phyloP scores from a whole-genome alignment of 2,329 filamentous ascomycete genomes.

The Penicillium sp. region DNA sequence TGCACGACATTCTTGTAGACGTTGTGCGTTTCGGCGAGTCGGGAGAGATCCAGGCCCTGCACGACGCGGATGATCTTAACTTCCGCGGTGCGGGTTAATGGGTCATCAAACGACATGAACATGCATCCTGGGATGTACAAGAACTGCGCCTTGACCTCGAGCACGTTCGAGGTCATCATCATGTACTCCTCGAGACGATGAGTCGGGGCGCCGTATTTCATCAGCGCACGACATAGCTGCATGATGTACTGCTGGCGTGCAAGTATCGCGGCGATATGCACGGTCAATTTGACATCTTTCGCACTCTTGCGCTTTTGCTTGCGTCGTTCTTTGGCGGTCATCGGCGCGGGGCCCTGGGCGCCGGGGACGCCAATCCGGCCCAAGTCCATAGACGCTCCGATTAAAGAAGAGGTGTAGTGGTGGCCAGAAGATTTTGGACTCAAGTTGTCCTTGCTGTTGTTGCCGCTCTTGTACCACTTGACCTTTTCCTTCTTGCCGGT shows the following conservation, averaged over 20 bases:
- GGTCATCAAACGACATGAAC: slow-evolving; percentile 63
- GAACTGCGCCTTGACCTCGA: slow-evolving; percentile 85
- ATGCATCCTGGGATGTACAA: slow-evolving; percentile 70
- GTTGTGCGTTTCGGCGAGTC: slow-evolving; percentile 44
- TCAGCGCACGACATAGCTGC: slow-evolving; percentile 32
- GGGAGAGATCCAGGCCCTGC: slow-evolving; percentile 46
- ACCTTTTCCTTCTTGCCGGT: slow-evolving; percentile 29
- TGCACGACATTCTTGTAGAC: slow-evolving; percentile 50
- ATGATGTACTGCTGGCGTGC: slow-evolving; percentile 49
- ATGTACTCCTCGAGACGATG: slow-evolving; percentile 71
- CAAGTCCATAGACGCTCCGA: slow-evolving; percentile 30
- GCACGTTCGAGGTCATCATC: slow-evolving; percentile 79
- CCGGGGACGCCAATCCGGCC: slow-evolving; percentile 25
- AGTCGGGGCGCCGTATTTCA: slow-evolving; percentile 35
- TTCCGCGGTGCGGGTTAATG: slow-evolving; percentile 46
- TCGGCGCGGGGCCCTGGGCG: slow-evolving; percentile 24
- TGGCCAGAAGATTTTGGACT: slow-evolving; percentile 5
- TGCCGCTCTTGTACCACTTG: slow-evolving; percentile 36
- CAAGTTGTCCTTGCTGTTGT: slow-evolving; percentile 15
- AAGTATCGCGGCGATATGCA: slow-evolving; percentile 67
- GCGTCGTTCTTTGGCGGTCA: slow-evolving; percentile 24
- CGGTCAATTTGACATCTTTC: slow-evolving; percentile 52
- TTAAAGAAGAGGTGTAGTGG: slow-evolving; percentile 31
- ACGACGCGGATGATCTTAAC: slow-evolving; percentile 46
- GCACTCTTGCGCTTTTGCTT: slow-evolving; percentile 46